Evolutionary conservation across 768 basidiomycete species (phyloP).

Genomic region (Termitomyces sp.): DNA sequence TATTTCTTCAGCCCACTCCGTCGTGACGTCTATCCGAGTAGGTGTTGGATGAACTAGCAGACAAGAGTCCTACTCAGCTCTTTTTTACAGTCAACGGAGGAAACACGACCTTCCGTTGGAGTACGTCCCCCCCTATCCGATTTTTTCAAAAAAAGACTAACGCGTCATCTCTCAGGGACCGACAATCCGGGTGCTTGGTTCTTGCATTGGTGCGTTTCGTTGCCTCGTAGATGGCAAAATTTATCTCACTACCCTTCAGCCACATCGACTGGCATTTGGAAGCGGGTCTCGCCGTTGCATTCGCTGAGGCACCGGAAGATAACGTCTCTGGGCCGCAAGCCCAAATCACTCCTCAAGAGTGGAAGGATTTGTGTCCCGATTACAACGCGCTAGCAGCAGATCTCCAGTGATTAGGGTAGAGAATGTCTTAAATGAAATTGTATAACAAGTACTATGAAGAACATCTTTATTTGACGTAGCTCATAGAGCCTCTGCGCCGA

Average conservation of each 20-base stretch:
- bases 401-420: conserved; percentile 17
- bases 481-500: too few species aligned
- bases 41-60: background rate
- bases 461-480: background rate
- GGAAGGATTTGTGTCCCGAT: conserved; percentile 24
- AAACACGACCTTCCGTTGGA: conserved; percentile 34
- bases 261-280: conserved; percentile 35
- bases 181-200: conserved; percentile 65
- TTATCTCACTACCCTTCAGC: conserved; percentile 6
- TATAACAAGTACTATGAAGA: background rate
- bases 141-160: background rate
- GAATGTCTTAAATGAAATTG: background rate
- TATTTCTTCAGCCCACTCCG: conserved; percentile 17
- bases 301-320: conserved; percentile 24
- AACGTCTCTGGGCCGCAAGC: conserved; percentile 24
- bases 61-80: background rate
- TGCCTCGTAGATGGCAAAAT: background rate
- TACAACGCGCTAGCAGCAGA: conserved; percentile 24
- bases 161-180: conserved; percentile 10
- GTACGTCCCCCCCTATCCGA: conserved; percentile 8
- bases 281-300: conserved; percentile 31
- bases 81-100: conserved; percentile 26
- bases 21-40: conserved; percentile 22
- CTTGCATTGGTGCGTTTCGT: conserved; percentile 32
- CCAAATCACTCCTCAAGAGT: conserved; percentile 27